These are phyloP conservation scores for Xerocomellus chrysenteron DNA, from an alignment of 768 basidiomycete genomes.

Conservation along the genomic window DNA sequence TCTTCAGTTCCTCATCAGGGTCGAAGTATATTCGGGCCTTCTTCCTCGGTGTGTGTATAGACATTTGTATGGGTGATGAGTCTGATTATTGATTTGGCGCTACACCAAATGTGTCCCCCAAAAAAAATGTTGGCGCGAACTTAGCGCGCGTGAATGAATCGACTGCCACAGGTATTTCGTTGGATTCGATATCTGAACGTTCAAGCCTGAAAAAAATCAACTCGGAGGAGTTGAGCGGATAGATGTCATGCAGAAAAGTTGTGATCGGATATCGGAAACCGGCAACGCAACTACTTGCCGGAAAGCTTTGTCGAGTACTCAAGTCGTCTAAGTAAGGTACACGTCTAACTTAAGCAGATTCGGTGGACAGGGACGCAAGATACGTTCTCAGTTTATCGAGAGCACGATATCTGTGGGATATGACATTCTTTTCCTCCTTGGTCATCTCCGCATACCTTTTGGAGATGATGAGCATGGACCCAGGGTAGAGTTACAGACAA, in stretches of 20 bases:
- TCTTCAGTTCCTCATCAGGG: conserved; percentile 17
- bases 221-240: not conserved
- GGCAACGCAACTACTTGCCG: conserved; percentile 15
- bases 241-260: conserved; percentile 1
- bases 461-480: not conserved
- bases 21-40: conserved; percentile 24
- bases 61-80: conserved; percentile 15
- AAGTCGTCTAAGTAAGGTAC: not conserved
- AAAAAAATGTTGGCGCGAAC: not conserved
- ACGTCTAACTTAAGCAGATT: not conserved
- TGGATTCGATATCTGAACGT: not conserved
- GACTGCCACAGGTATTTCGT: not conserved
- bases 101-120: not conserved
- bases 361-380: conserved; percentile 25
- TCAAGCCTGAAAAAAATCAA: not conserved
- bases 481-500: not conserved
- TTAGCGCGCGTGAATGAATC: not conserved
- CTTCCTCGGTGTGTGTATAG: conserved; percentile 25
- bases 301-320: not conserved
- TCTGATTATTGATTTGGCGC: not conserved
- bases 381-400: conserved; percentile 53
- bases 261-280: conserved; percentile 18
- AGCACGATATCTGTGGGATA: conserved; percentile 67
- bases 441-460: conserved; percentile 69
- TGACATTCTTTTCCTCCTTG: conserved; percentile 56